Percentiles rank a stretch among this genome's conserved stretches.
phyloP scores from a whole-genome alignment of 1,139 yeast species.

The Protomyces macrosporus region DNA sequence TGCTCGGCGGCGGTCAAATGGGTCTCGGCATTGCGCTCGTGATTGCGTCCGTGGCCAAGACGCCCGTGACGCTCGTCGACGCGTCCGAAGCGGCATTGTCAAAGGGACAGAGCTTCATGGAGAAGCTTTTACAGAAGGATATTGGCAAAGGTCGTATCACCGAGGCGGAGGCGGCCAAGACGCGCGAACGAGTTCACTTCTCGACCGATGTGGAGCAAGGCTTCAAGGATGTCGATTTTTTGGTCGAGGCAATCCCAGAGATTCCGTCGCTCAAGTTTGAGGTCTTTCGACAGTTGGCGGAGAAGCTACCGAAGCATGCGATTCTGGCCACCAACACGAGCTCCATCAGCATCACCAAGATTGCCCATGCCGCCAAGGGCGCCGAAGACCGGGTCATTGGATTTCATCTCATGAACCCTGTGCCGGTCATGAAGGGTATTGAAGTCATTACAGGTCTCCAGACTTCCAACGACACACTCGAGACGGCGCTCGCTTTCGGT shows the following conservation, averaged over 20 bases:
- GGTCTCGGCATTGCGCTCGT: constrained; percentile 46
- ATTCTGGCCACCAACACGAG: constrained; percentile 46
- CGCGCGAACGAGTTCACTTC: constrained; percentile 36
- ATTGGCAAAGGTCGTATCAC: constrained; percentile 40
- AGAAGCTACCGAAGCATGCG: constrained; percentile 36
- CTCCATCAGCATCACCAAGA: constrained; percentile 44
- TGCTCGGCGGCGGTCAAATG: constrained; percentile 30
- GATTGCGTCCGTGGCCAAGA: constrained; percentile 43
- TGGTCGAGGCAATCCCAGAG: constrained; percentile 47
- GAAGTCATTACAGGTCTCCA: constrained; percentile 45
- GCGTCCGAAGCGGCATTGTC: constrained; percentile 38
- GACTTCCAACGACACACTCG: constrained; percentile 41
- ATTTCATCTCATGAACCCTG: constrained; percentile 47
- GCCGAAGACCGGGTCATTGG: constrained; percentile 44
- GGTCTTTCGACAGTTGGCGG: constrained; percentile 41
- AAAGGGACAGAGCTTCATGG: constrained; percentile 39
- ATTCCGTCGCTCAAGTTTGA: constrained; percentile 40
- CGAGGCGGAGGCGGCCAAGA: constrained; percentile 37
- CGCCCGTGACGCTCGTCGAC: constrained; percentile 41
- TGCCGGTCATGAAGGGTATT: constrained; percentile 47
- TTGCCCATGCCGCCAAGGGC: constrained; percentile 43
- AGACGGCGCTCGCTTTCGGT: constrained; percentile 38
- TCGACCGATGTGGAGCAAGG: constrained; percentile 36
- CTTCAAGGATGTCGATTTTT: constrained; percentile 38
- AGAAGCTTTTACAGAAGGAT: constrained; percentile 41